phyloP scores from a whole-genome alignment of 805 yeast species.

The Candida silvicultrix region DNA sequence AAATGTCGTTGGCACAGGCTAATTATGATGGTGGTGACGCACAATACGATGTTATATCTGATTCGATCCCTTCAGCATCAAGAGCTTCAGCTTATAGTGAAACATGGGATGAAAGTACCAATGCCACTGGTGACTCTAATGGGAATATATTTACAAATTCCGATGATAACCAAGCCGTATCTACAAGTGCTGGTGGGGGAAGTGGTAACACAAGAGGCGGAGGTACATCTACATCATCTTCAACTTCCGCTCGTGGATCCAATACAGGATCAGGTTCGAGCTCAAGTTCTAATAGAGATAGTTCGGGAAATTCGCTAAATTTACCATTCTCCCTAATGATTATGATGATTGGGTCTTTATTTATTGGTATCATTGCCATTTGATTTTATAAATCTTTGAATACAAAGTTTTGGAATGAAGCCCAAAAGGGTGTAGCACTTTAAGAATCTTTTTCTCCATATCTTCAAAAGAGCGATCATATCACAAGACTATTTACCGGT shows the following conservation, averaged over 20 bases:
- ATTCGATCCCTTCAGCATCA: conserved; percentile 45
- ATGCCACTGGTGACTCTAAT: not conserved
- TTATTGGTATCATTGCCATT: not conserved
- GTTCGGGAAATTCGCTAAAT: not conserved
- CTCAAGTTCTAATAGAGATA: not conserved
- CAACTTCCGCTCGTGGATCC: not conserved
- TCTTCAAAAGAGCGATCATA: too few species aligned
- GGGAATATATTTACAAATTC: conserved; percentile 8
- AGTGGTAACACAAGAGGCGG: not conserved
- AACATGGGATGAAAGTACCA: conserved; percentile 24
- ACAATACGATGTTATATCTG: conserved; percentile 39
- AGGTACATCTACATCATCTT: not conserved
- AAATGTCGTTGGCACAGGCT: conserved; percentile 42
- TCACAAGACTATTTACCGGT: too few species aligned
- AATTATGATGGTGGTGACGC: conserved; percentile 23
- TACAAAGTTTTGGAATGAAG: too few species aligned
- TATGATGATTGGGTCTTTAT: not conserved
- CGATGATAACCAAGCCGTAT: not conserved
- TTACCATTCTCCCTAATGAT: not conserved
- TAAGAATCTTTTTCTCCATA: too few species aligned
- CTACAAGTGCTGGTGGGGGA: not conserved
- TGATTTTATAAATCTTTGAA: too few species aligned
- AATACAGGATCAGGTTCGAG: not conserved
- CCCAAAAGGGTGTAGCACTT: too few species aligned
- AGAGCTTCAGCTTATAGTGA: conserved; percentile 39